Evolutionary conservation across 495 filamentous ascomycete genomes (phyloP), one percentile per base, ranked within the genome.

Genomic region (Penicillium salamii): DNA sequence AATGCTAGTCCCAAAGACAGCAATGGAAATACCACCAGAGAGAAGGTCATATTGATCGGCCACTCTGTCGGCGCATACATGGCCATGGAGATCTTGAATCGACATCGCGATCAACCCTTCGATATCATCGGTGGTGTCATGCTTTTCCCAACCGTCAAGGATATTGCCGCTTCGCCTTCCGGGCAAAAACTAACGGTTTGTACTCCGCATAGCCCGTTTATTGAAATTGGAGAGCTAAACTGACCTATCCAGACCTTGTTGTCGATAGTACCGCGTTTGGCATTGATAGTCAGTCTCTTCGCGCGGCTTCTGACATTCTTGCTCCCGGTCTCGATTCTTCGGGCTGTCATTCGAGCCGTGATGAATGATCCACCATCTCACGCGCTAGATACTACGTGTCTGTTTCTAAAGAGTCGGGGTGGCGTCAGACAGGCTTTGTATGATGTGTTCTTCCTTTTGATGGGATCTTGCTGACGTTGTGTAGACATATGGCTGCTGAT

Each of bases 41-140:
- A 59, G 31, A 78, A 78, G 32, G 78, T 95, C 2, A 78, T 95
- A 18, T 72, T 97, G 5, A 81, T 95, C 21, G 90, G 88, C 1
- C 90, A 95, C 62, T 92, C 89, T 0, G 87, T 95, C 2, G 90
- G 90, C 18, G 69, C 81, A 0, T 95, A 88, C 61, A 85, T 95
- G 7, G 65, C 80, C n/a, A 76, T 91, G 54, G 89, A 93, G 67
- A 62, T 89, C 7, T 72, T 89, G 21, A 69, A 82, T 29, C 71
- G 79, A 14, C 76, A 82, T 35, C 60, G 68, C 9, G 61, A 72
- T 18, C 57, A 34, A 31, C 53, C 39, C 41, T 75, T 77, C 36
- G 73, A 80, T 50, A 65, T 85, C 59, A 49, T 75, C 34, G 83
- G 79, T 0, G 87, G 76, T 3, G 76, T 90, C 19, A 72, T 90